phyloP scores from a whole-genome alignment of 108 stramenopile species.

The Ochromonas danica region DNA sequence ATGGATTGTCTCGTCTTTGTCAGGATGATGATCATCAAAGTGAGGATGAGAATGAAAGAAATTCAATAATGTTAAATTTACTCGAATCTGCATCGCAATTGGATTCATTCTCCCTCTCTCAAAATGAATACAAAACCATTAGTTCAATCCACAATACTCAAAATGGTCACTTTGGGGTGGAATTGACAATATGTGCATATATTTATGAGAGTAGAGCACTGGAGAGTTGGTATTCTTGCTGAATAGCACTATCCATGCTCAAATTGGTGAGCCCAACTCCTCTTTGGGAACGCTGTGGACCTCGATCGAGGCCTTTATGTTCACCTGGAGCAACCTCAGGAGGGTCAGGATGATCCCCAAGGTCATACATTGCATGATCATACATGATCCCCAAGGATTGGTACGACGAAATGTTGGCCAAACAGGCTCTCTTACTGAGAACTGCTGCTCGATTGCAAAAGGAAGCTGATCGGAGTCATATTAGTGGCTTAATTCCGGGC shows the following conservation, averaged over 20 bases:
- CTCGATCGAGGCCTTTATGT: conserved; percentile 14
- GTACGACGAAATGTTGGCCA: conserved; percentile 14
- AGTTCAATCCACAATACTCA: conserved; percentile 16
- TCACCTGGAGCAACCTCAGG: conserved; percentile 13
- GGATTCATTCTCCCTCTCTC: conserved; percentile 14
- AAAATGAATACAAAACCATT: conserved; percentile 11
- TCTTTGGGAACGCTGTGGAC: conserved; percentile 13
- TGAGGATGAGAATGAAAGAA: conserved; percentile 16
- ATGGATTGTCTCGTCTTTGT: conserved; percentile 15
- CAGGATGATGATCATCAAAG: conserved; percentile 15
- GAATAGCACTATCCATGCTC: conserved; percentile 9
- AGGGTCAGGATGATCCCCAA: conserved; percentile 13
- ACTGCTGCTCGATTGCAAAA: conserved; percentile 15
- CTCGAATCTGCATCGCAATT: conserved; percentile 9
- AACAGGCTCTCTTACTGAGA: conserved; percentile 15
- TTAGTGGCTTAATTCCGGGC: conserved; percentile 14
- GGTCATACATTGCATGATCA: neutral
- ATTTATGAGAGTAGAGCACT: conserved; percentile 16
- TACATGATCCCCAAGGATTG: too few relatives aligned
- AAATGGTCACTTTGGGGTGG: conserved; percentile 14
- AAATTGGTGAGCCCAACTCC: conserved; percentile 14
- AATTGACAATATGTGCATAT: conserved; percentile 6
- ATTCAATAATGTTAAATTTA: conserved; percentile 18
- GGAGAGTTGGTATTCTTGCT: conserved; percentile 15
- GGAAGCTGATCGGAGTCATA: conserved; percentile 14